phyloP scores from a whole-genome alignment of 2,329 filamentous ascomycete genomes.

The Diplocarpon mali region DNA sequence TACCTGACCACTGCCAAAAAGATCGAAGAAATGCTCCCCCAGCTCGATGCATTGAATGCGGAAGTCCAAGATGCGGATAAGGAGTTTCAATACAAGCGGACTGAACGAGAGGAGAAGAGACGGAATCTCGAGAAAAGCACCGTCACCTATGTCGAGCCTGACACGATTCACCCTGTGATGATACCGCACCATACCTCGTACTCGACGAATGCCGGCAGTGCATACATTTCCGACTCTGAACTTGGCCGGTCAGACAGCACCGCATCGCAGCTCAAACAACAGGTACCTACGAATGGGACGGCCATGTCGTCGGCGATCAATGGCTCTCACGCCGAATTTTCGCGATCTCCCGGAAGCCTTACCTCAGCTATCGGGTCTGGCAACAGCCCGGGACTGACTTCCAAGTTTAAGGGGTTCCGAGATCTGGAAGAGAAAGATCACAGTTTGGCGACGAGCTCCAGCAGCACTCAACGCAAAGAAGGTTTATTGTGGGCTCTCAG shows the following conservation, averaged over 20 bases:
- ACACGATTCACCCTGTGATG: constrained; percentile 38
- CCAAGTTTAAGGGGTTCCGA: constrained; percentile 80
- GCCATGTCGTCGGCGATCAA: constrained; percentile 26
- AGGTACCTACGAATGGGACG: constrained; percentile 34
- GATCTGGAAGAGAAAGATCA: constrained; percentile 79
- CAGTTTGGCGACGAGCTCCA: constrained; percentile 37
- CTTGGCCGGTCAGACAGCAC: constrained; percentile 65
- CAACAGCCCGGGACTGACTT: constrained; percentile 39
- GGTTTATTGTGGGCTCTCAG: constrained; percentile 91
- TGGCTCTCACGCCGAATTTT: constrained; percentile 24
- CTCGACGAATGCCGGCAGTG: constrained; percentile 19
- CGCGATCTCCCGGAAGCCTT: constrained; percentile 46
- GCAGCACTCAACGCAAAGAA: constrained; percentile 66
- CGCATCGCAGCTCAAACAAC: constrained; percentile 51
- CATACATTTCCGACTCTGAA: constrained; percentile 53
- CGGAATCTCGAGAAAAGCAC: constrained; percentile 82
- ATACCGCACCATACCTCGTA: constrained; percentile 23
- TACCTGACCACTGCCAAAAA: constrained; percentile 79
- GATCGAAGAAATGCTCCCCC: constrained; percentile 75
- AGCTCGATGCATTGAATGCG: constrained; percentile 75
- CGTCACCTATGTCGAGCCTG: constrained; percentile 59
- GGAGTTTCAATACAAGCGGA: constrained; percentile 88
- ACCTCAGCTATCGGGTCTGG: constrained; percentile 30
- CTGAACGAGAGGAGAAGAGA: constrained; percentile 92
- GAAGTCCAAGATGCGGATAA: constrained; percentile 94